A percentile compares a stretch with the other conserved stretches of the same genome.
These are phyloP conservation scores for Teunomyces funiuensis DNA, from an alignment of 805 yeast species.

Conservation along the genomic window DNA sequence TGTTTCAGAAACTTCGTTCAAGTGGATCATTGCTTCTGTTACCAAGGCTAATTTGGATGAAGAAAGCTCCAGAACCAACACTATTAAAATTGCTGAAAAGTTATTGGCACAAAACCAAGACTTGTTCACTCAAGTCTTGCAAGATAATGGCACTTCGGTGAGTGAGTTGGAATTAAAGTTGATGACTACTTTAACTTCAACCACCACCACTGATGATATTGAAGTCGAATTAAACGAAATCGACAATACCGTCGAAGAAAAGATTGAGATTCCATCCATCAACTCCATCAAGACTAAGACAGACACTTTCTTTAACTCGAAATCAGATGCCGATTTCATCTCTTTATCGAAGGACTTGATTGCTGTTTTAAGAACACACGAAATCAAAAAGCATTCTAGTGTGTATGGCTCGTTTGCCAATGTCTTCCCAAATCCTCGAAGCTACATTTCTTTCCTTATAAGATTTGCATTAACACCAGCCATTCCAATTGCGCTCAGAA, in stretches of 20 bases:
- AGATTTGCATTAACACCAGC: conserved; percentile 57
- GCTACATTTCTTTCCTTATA: conserved; percentile 56
- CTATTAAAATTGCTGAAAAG: conserved; percentile 21
- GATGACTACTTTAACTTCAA: conserved; percentile 55
- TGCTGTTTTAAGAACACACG: conserved; percentile 1
- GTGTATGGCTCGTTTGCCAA: conserved; percentile 14
- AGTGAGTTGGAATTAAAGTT: conserved; percentile 53
- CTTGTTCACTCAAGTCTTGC: conserved; percentile 21
- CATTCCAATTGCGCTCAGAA: conserved; percentile 58
- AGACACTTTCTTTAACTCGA: conserved; percentile 35
- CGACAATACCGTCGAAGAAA: conserved; percentile 16
- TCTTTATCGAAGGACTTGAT: conserved; percentile 43
- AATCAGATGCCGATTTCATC: conserved; percentile 41
- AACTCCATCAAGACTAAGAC: conserved; percentile 14
- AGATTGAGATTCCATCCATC: conserved; percentile 18
- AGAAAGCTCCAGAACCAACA: conserved; percentile 17
- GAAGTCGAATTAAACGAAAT: conserved; percentile 26
- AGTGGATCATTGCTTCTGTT: conserved; percentile 10
- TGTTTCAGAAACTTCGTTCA: conserved; percentile 17
- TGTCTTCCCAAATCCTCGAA: conserved; percentile 39
- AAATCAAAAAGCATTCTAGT: conserved; percentile 13
- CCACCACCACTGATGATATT: conserved; percentile 28
- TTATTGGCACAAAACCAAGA: conserved; percentile 20
- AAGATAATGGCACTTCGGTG: conserved; percentile 17
- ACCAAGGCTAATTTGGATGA: conserved; percentile 8